phyloP scores from a whole-genome alignment of 2,329 filamentous ascomycete species.

The Lachnellula occidentalis region DNA sequence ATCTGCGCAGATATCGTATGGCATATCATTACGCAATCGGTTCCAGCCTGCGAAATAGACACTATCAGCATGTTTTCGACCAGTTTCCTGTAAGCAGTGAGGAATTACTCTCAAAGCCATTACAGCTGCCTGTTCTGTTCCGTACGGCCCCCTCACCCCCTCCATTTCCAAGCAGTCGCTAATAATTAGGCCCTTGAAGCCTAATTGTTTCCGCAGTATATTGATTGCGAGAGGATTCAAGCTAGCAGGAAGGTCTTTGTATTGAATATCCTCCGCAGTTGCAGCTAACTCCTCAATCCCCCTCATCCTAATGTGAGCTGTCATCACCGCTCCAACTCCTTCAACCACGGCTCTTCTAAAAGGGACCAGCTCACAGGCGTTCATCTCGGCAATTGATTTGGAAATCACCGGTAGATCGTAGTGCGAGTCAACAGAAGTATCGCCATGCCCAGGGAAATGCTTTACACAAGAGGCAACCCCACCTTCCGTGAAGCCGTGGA shows the following conservation, averaged over 20 bases:
- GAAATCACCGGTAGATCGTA: conserved; percentile 36
- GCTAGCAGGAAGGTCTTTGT: conserved; percentile 33
- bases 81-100: too few relatives aligned
- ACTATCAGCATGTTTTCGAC: background rate
- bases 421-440: conserved; percentile 40
- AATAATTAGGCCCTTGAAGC: conserved; percentile 39
- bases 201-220: conserved; percentile 37
- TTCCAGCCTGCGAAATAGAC: conserved; percentile 30
- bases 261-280: background rate
- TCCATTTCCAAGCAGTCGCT: conserved; percentile 43
- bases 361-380: conserved; percentile 38
- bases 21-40: conserved; percentile 41
- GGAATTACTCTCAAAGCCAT: conserved; percentile 32
- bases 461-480: conserved; percentile 39
- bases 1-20: conserved; percentile 38
- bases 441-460: conserved; percentile 41
- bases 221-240: conserved; percentile 34
- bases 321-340: conserved; percentile 40
- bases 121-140: conserved; percentile 36
- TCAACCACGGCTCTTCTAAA: conserved; percentile 38
- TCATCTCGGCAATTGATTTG: conserved; percentile 34
- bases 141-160: conserved; percentile 36
- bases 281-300: conserved; percentile 18
- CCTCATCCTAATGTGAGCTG: conserved; percentile 39
- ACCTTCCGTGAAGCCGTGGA: conserved; percentile 34